phyloP scores from a whole-genome alignment of 371 early-diverging fungal species.

The Mucor racemosus region DNA sequence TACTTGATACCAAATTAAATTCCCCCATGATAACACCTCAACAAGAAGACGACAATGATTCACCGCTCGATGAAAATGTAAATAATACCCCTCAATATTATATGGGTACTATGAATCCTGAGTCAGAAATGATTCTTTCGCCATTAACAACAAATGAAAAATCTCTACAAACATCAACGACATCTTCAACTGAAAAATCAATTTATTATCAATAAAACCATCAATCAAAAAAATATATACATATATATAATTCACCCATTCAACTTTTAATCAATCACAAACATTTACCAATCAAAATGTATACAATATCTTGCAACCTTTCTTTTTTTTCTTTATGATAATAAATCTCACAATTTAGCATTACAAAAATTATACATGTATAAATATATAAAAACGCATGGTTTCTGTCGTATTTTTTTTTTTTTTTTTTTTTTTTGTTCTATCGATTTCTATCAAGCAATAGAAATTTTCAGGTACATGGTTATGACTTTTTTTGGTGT shows the following conservation, averaged over 20 bases:
- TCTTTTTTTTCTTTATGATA: neutral
- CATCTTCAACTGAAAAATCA: neutral
- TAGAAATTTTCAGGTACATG: neutral
- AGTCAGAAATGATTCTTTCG: slow-evolving; percentile 21
- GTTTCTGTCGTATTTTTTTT: neutral
- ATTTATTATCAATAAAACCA: neutral
- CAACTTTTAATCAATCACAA: neutral
- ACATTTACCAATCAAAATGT: no score
- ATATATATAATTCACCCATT: neutral
- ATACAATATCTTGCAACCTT: neutral
- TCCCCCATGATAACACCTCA: slow-evolving; percentile 21
- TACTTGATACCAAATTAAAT: slow-evolving; percentile 6
- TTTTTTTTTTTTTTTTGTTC: neutral
- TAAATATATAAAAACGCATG: no score
- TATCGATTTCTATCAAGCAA: neutral
- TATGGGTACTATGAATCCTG: slow-evolving; percentile 12
- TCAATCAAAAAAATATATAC: neutral
- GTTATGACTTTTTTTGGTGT: neutral
- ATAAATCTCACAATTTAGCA: neutral
- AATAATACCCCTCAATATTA: slow-evolving; percentile 16
- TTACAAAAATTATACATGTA: neutral
- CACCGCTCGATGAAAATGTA: neutral
- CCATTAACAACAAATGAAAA: slow-evolving; percentile 11
- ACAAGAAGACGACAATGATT: slow-evolving; percentile 11
- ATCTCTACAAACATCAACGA: neutral